Conservation (phyloP, 192 early-diverging fungal species). For the Rhizophagus prolifer region DNA sequence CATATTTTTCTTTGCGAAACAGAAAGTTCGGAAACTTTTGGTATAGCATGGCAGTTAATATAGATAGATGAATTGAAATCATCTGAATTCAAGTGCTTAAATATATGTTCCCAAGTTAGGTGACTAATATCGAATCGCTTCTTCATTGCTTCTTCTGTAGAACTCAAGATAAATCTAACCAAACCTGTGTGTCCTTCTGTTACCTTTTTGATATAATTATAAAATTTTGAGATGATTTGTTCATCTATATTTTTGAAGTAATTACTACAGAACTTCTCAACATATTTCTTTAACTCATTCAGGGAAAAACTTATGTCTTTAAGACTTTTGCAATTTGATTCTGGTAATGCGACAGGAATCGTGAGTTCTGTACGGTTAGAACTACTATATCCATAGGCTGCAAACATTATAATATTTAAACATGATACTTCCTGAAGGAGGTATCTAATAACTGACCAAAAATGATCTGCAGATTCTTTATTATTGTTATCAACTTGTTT, state of each 20-base stretch:
- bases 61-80: constrained; percentile 1
- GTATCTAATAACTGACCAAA: too few species aligned
- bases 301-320: neutral
- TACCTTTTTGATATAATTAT: neutral
- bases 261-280: neutral
- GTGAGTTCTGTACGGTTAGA: neutral
- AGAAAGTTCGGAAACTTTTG: neutral
- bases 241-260: neutral
- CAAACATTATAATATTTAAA: constrained; percentile 20
- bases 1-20: neutral
- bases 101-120: neutral
- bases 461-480: too few species aligned
- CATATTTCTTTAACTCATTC: neutral
- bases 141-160: neutral
- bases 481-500: too few species aligned
- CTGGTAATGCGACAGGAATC: neutral
- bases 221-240: neutral
- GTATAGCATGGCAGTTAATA: neutral
- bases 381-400: constrained; percentile 22
- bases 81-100: constrained; percentile 9
- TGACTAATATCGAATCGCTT: neutral
- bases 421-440: neutral
- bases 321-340: constrained; percentile 3
- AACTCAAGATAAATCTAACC: neutral
- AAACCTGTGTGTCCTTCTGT: neutral